Evolutionary conservation across 345 rosid species (phyloP), one percentile per base, ranked within the genome.

Genomic region (Pistacia atlantica): DNA sequence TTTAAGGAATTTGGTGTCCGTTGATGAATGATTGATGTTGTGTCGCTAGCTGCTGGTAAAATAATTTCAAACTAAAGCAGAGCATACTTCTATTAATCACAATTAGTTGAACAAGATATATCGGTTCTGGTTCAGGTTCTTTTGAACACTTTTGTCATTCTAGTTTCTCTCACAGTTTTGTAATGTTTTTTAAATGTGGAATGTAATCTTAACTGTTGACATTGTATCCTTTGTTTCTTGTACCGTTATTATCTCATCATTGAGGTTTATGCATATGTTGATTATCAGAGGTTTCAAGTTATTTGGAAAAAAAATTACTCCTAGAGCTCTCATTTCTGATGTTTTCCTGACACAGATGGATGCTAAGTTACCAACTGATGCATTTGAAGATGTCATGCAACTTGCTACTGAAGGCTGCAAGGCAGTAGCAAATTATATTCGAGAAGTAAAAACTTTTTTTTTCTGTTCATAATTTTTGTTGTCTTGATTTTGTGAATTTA

Each of bases 381-480:
- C 83, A 75, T 88, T 96, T 74, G 98, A 96, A 84, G 91, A 91
- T 54, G 99, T 93, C 64, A 90, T 93, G 90, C 91, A 89, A 18
- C 89, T 92, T 61, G 98, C 98, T 20, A 71, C 77, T 28, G 93
- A 92, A 82, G 99, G 99, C 75, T 93, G 97, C 85, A 93, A 87
- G 77, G 98, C 97, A 13, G 78, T 96, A 59, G 94, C 99, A 58
- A 90, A 75, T 73, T 87, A 91, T 82, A 83, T 96, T 60, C 82
- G 90, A 60, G 91, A 90, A 82, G 98, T 92, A 82, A 77, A 80
- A 3, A 65, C 54, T 10, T 54, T 25, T 58, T 55, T n/a, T 51
- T 54, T 51, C 31, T n/a, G 14, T 46, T 56, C 5, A 14, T 33
- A 13, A 25, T 5, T 54, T 25, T 2, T 20, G 10, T 65, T 54